Conservation (phyloP, 176 grass and related monocot genomes). For the Oropetium thomaeum region DNA sequence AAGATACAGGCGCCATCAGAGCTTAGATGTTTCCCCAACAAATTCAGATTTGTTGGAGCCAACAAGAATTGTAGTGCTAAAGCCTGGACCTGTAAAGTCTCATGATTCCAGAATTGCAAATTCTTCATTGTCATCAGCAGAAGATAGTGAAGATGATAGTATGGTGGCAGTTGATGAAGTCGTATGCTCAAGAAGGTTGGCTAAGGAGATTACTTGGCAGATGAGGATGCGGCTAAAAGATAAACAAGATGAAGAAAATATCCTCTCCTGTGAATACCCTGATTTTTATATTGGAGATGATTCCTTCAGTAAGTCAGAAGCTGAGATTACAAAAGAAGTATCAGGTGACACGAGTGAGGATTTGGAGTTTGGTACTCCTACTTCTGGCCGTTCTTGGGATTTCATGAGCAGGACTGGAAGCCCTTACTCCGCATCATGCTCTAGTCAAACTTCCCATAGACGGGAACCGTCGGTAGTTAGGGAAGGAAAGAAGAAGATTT, state of each 20-base stretch:
- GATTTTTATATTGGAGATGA: slow-evolving; percentile 47
- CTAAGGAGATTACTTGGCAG: slow-evolving; percentile 56
- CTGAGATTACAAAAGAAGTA: slow-evolving; percentile 61
- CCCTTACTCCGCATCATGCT: slow-evolving; percentile 68
- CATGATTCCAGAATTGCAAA: slow-evolving; percentile 34
- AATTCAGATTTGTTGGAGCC: slow-evolving; percentile 56
- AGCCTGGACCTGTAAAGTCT: slow-evolving; percentile 51
- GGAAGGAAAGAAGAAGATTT: slow-evolving; percentile 83
- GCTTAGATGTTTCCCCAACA: slow-evolving; percentile 32
- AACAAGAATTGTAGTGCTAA: slow-evolving; percentile 94
- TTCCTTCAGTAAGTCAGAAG: slow-evolving; percentile 65
- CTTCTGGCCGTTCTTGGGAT: slow-evolving; percentile 76
- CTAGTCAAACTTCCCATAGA: slow-evolving; percentile 47
- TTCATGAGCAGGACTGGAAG: slow-evolving; percentile 62
- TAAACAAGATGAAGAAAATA: slow-evolving; percentile 37
- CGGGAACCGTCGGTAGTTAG: slow-evolving; percentile 62
- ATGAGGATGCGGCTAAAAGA: slow-evolving; percentile 57
- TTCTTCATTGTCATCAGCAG: slow-evolving; percentile 31
- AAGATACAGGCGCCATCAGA: slow-evolving; percentile 37
- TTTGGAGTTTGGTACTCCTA: slow-evolving; percentile 64
- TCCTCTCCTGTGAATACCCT: slow-evolving; percentile 40
- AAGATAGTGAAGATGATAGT: slow-evolving; percentile 46
- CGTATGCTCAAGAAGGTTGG: slow-evolving; percentile 46
- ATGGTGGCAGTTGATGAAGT: slow-evolving; percentile 42
- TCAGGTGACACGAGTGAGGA: slow-evolving; percentile 59